Evolutionary conservation across 805 yeast species (phyloP), one percentile per base, ranked within the genome.

Genomic region (Cephaloascus albidus): DNA sequence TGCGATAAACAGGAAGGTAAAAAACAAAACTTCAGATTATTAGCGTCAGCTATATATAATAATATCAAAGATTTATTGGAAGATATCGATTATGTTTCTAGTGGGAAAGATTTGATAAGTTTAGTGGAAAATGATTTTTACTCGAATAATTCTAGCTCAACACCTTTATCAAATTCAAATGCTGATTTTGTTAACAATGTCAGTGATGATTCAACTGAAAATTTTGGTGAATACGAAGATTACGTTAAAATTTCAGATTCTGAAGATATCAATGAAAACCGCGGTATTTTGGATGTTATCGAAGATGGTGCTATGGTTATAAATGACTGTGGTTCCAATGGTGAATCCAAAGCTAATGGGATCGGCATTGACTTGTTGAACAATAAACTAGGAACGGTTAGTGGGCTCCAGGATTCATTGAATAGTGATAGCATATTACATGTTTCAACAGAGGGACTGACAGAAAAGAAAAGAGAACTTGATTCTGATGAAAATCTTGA

Each of bases 41-140:
- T 66, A 37, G 64, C 61, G 4, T 49, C 42, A 17, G 50, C 62
- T 42, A 54, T 65, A 26, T 52, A 56, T 42, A 49, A 52, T 62
- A 40, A 51, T 42, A 64, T 43, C 42, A 48, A 50, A 14, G 53
- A 53, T 6, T 44, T 45, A 45, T 37, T 72, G 45, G 32, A 44
- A 31, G 45, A 61, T 35, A 46, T 68, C 34, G 45, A 48, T 31
- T 49, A 60, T 43, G 59, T 66, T 18, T 44, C 40, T 19, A 59
- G 63, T 16, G 61, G 65, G 36, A 46, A 47, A 18, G 52, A 52
- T 18, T 45, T 58, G 20, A 45, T 55, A 14, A 30, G 39, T n/a
- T 34, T 54, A 35, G 58, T 57, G 33, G 62, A 57, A 36, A 51
- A 45, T 23, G 45, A 14, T 16, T 18, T 10, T 19, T 17, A 32